These are phyloP conservation scores for Heterobasidion irregulare DNA, from an alignment of 1,284 basidiomycete species.

Conservation along the genomic window DNA sequence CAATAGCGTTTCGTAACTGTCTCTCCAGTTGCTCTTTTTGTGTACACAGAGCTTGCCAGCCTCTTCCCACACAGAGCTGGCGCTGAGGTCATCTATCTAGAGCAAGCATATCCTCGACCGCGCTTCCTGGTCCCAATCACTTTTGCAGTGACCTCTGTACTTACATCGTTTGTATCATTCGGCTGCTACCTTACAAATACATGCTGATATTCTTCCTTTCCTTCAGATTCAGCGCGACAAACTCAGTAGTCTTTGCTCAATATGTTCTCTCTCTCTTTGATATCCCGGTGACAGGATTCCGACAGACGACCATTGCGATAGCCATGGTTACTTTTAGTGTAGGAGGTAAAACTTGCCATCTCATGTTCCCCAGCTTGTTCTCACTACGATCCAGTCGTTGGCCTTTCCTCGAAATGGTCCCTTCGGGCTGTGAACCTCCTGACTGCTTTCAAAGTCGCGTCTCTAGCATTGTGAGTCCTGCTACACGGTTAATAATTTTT, in stretches of 20 bases:
- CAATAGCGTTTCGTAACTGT: not conserved
- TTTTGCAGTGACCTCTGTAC: slow-evolving; percentile 33
- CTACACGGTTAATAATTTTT: not conserved
- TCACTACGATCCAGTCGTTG: slow-evolving; percentile 13
- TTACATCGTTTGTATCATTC: slow-evolving; percentile 23
- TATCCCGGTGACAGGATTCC: slow-evolving; percentile 13
- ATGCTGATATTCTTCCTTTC: not conserved
- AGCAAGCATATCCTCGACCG: slow-evolving; percentile 33
- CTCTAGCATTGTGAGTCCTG: slow-evolving; percentile 17
- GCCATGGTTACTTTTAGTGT: slow-evolving; percentile 15
- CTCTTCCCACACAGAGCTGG: slow-evolving; percentile 39
- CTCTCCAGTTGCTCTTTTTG: slow-evolving; percentile 14
- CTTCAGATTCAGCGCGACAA: slow-evolving; percentile 16
- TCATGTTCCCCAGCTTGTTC: not conserved
- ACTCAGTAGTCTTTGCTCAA: slow-evolving; percentile 20
- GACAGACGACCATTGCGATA: slow-evolving; percentile 17
- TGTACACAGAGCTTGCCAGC: slow-evolving; percentile 20
- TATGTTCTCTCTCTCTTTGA: slow-evolving; percentile 18
- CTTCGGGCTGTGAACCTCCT: slow-evolving; percentile 19
- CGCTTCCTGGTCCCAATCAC: slow-evolving; percentile 26
- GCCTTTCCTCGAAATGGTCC: slow-evolving; percentile 22
- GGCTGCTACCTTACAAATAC: not conserved
- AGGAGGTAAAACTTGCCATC: slow-evolving; percentile 8
- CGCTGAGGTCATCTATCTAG: slow-evolving; percentile 37
- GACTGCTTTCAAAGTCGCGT: slow-evolving; percentile 19